phyloP scores from a whole-genome alignment of 1,139 yeast species.

The Barnettozyma hawaiiensis region DNA sequence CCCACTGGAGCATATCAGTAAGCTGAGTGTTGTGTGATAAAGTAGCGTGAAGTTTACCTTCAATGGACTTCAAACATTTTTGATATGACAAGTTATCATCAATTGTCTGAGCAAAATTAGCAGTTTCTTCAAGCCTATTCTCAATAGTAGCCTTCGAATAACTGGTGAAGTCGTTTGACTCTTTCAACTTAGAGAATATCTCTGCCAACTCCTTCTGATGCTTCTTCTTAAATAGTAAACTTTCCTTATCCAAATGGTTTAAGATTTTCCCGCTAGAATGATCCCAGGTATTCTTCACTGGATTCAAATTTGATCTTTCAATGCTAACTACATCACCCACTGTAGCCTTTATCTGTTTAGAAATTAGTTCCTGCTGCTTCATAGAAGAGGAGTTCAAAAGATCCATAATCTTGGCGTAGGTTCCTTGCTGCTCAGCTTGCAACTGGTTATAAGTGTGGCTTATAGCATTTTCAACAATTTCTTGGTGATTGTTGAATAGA shows the following conservation, averaged over 20 bases:
- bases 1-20: not conserved
- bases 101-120: constrained; percentile 10
- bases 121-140: constrained; percentile 17
- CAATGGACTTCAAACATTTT: not conserved
- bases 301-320: constrained; percentile 29
- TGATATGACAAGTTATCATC: constrained; percentile 9
- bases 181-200: constrained; percentile 17
- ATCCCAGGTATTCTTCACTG: constrained; percentile 31
- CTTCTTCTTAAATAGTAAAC: constrained; percentile 24
- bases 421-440: constrained; percentile 27
- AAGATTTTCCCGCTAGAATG: constrained; percentile 28
- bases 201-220: constrained; percentile 23
- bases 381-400: constrained; percentile 26
- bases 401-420: constrained; percentile 22
- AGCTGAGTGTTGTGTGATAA: constrained; percentile 1
- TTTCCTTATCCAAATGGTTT: constrained; percentile 31
- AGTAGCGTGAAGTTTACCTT: not conserved
- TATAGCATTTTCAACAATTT: constrained; percentile 26
- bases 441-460: constrained; percentile 26
- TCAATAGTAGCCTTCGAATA: constrained; percentile 15
- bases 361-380: constrained; percentile 27
- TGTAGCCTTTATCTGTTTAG: constrained; percentile 26
- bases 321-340: constrained; percentile 29
- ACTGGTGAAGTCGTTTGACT: constrained; percentile 15
- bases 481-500: constrained; percentile 31